Percentiles rank a stretch among this genome's conserved stretches.
Conservation (phyloP, 169 alveolate species). For the Plasmodium fragile region DNA sequence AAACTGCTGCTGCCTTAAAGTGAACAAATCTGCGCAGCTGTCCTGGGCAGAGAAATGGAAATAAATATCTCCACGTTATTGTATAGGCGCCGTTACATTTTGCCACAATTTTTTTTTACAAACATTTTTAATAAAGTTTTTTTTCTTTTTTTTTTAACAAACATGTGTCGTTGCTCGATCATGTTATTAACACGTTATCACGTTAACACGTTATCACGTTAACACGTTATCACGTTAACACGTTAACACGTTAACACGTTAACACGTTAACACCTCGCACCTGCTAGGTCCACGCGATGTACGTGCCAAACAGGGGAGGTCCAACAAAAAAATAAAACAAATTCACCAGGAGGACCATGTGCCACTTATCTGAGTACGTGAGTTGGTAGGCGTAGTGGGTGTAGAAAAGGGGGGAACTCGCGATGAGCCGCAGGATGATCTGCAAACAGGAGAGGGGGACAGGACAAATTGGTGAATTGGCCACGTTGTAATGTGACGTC, state of each 20-base stretch:
- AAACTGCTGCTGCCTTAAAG: too few species aligned
- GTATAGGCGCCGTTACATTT: neutral
- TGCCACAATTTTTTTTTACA: neutral
- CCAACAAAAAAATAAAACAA: conserved; percentile 67
- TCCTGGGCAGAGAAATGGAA: neutral
- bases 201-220: too few species aligned
- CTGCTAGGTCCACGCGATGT: conserved; percentile 70
- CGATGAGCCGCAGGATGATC: conserved; percentile 50
- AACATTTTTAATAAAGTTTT: neutral
- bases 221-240: too few species aligned
- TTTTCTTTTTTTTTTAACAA: neutral
- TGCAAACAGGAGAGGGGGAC: conserved; percentile 3
- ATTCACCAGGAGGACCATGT: conserved; percentile 33
- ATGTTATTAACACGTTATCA: too few species aligned
- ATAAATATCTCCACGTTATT: neutral
- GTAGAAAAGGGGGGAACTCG: conserved; percentile 56
- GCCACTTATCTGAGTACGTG: conserved; percentile 67
- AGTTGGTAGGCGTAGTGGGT: conserved; percentile 63
- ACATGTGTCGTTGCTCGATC: neutral
- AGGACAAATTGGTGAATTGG: neutral
- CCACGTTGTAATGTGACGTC: neutral
- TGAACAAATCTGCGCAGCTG: too few species aligned
- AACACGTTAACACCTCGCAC: neutral
- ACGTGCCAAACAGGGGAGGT: conserved; percentile 73
- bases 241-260: too few species aligned